These are phyloP conservation scores for Setomelanomma holmii DNA, from an alignment of 2,329 filamentous ascomycete species.

Conservation along the genomic window DNA sequence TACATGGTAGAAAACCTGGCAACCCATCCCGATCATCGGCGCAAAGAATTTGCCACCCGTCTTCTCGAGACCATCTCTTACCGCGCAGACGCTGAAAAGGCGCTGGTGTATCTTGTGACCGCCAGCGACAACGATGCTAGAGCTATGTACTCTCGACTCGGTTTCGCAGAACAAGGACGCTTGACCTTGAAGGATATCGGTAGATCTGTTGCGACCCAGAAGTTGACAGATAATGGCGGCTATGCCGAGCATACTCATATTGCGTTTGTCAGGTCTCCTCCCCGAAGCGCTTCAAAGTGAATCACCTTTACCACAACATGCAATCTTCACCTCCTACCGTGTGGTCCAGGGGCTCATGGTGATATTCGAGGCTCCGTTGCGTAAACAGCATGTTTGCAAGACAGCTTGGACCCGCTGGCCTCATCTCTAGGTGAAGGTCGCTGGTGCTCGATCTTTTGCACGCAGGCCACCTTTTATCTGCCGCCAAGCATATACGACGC, in stretches of 20 bases:
- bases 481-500: no score
- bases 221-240: background rate
- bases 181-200: conserved; percentile 24
- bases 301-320: background rate
- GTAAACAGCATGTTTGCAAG: no score
- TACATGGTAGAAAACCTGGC: conserved; percentile 37
- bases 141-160: conserved; percentile 32
- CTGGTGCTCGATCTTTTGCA: no score
- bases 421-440: no score
- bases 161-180: conserved; percentile 30
- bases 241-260: conserved; percentile 4
- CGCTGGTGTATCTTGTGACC: conserved; percentile 36
- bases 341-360: no score
- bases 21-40: conserved; percentile 33
- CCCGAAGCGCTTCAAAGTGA: background rate
- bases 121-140: conserved; percentile 32
- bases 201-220: conserved; percentile 8
- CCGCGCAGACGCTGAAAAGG: conserved; percentile 22
- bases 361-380: no score
- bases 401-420: no score
- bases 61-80: conserved; percentile 23
- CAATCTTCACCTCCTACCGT: no score
- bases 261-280: conserved; percentile 4
- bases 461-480: no score
- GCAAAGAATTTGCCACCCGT: conserved; percentile 28